Evolutionary conservation across 164 flowering plant genomes (phyloP).

Genomic region (Protea cynaroides): DNA sequence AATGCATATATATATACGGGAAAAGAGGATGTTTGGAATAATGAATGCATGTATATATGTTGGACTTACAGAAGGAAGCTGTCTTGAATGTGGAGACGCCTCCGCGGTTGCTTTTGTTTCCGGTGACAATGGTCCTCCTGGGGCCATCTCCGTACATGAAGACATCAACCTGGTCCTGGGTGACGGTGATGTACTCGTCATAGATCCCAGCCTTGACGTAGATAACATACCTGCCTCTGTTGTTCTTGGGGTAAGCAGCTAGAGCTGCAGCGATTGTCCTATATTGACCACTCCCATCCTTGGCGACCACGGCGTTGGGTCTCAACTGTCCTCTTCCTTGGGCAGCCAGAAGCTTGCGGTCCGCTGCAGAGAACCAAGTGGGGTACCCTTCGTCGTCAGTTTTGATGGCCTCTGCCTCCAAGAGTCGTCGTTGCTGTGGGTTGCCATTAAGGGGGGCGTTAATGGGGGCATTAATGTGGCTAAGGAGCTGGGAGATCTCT

Average conservation of each 20-base stretch:
- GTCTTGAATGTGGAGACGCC: slow-evolving; percentile 35
- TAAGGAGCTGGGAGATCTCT: slow-evolving; percentile 23
- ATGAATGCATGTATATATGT: too few relatives aligned
- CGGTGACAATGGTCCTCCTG: slow-evolving; percentile 47
- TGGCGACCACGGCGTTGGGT: slow-evolving; percentile 51
- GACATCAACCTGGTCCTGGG: slow-evolving; percentile 27
- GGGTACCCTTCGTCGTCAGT: slow-evolving; percentile 24
- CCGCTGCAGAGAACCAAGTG: slow-evolving; percentile 28
- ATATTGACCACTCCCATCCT: slow-evolving; percentile 49
- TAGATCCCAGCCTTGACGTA: slow-evolving; percentile 59
- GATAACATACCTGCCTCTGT: slow-evolving; percentile 34
- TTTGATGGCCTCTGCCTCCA: slow-evolving; percentile 6
- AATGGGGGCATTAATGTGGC: slow-evolving; percentile 16
- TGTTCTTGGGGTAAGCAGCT: slow-evolving; percentile 37
- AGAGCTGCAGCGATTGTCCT: slow-evolving; percentile 44
- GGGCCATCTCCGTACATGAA: slow-evolving; percentile 69
- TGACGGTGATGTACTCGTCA: slow-evolving; percentile 35
- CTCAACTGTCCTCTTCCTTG: neutral
- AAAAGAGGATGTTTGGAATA: too few relatives aligned
- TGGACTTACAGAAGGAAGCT: slow-evolving; percentile 43
- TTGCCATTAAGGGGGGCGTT: too few relatives aligned
- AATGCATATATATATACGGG: too few relatives aligned
- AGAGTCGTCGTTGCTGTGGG: slow-evolving; percentile 14
- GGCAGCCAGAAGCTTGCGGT: slow-evolving; percentile 32
- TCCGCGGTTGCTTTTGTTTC: slow-evolving; percentile 18